These are phyloP conservation scores for Xylaria sp. DNA, from an alignment of 2,329 filamentous ascomycete genomes.

Conservation along the genomic window DNA sequence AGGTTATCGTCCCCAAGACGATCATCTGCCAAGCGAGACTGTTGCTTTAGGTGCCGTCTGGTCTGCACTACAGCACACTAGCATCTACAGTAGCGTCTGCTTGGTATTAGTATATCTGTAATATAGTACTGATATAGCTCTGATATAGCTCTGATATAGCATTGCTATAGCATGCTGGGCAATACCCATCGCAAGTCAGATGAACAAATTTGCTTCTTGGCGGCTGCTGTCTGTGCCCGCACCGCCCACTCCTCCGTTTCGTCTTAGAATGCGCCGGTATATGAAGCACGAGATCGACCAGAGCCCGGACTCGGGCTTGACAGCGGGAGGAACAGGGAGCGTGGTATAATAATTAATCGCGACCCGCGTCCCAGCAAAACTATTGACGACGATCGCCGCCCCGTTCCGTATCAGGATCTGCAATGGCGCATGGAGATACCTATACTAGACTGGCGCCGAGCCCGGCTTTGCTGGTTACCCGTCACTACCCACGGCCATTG, in stretches of 20 bases:
- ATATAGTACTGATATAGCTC: too few species aligned
- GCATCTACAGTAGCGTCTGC: constrained; percentile 1
- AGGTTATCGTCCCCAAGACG: background rate
- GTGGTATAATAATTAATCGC: constrained; percentile 11
- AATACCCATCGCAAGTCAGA: background rate
- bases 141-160: too few species aligned
- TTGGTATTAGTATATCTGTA: too few species aligned
- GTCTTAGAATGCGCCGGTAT: background rate
- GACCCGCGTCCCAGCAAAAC: constrained; percentile 5
- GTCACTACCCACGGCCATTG: too few species aligned
- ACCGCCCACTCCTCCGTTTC: background rate
- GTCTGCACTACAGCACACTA: too few species aligned
- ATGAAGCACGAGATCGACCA: background rate
- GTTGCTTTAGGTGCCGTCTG: constrained; percentile 3
- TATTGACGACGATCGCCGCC: constrained; percentile 26
- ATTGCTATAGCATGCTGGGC: too few species aligned
- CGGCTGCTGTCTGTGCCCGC: background rate
- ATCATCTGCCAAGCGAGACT: constrained; percentile 13
- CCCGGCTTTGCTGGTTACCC: constrained; percentile 13
- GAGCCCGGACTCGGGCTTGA: background rate
- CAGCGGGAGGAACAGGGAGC: background rate
- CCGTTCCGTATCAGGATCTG: constrained; percentile 13
- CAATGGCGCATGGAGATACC: background rate
- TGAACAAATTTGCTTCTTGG: background rate
- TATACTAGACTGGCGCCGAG: background rate